phyloP scores from a whole-genome alignment of 805 yeast genomes.

The Candida golubevii region DNA sequence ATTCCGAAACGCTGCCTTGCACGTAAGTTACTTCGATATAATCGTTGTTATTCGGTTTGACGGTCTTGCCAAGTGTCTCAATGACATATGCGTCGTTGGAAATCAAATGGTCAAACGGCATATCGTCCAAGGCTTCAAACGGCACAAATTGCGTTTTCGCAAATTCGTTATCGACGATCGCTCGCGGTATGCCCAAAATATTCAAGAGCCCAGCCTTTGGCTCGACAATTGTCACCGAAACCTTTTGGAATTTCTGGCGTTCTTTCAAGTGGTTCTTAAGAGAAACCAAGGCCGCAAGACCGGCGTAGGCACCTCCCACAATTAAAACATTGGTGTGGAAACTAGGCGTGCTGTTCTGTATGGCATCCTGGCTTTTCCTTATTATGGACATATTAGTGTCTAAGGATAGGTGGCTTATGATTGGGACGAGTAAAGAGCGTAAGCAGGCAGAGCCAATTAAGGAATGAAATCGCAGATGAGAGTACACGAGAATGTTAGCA shows the following conservation, averaged over 20 bases:
- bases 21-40: conserved; percentile 20
- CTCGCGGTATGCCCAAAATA: conserved; percentile 37
- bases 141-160: conserved; percentile 37
- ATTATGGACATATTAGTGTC: background rate
- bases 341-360: conserved; percentile 10
- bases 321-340: conserved; percentile 34
- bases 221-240: conserved; percentile 35
- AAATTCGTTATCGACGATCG: conserved; percentile 36
- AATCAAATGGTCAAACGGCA: conserved; percentile 26
- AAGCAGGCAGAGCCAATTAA: background rate
- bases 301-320: conserved; percentile 43
- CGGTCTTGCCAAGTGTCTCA: conserved; percentile 10
- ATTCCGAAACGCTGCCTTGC: conserved; percentile 30
- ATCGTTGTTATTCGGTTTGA: conserved; percentile 13
- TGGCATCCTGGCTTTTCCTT: conserved; percentile 8
- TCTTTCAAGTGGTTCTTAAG: conserved; percentile 24
- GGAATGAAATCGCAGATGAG: too few relatives aligned
- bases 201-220: conserved; percentile 39
- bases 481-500: background rate
- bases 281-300: conserved; percentile 32
- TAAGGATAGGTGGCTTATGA: too few relatives aligned
- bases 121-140: conserved; percentile 25
- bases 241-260: conserved; percentile 11
- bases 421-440: background rate
- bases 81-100: conserved; percentile 22